Evolutionary conservation across 2,329 filamentous ascomycete genomes (phyloP).

Genomic region (Curvularia spicifera): DNA sequence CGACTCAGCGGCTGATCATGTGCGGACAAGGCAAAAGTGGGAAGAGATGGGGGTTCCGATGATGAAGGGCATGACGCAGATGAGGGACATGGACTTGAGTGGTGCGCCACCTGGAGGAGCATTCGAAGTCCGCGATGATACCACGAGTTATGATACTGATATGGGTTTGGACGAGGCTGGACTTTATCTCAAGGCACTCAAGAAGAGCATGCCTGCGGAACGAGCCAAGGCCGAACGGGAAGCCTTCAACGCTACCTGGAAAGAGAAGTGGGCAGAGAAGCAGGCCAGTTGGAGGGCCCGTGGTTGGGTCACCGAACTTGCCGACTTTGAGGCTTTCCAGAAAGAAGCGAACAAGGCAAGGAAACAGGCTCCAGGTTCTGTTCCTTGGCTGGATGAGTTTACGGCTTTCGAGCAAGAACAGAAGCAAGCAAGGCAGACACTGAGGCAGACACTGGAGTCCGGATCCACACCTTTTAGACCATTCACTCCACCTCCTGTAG

Average conservation of each 20-base stretch:
- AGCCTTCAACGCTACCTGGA: slow-evolving; percentile 12
- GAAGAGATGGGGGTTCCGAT: slow-evolving; percentile 80
- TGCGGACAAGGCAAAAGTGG: slow-evolving; percentile 81
- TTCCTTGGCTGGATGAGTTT: slow-evolving; percentile 11
- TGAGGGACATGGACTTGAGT: slow-evolving; percentile 27
- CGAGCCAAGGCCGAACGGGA: slow-evolving; percentile 4
- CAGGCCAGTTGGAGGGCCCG: slow-evolving; percentile 10
- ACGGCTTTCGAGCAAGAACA: slow-evolving; percentile 9
- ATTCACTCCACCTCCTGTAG: slow-evolving; percentile 30
- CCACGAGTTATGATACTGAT: slow-evolving; percentile 38
- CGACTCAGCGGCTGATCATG: slow-evolving; percentile 80
- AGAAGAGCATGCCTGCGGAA: slow-evolving; percentile 25
- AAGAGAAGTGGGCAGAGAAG: slow-evolving; percentile 14
- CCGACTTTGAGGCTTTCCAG: slow-evolving; percentile 5
- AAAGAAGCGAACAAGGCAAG: slow-evolving; percentile 4
- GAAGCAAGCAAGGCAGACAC: slow-evolving; percentile 12
- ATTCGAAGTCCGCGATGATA: slow-evolving; percentile 44
- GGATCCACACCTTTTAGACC: slow-evolving; percentile 27
- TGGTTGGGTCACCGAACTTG: slow-evolving; percentile 7
- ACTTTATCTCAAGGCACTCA: slow-evolving; percentile 34
- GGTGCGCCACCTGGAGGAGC: slow-evolving; percentile 28
- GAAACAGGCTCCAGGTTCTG: neutral
- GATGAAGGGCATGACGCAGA: slow-evolving; percentile 49
- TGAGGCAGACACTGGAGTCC: slow-evolving; percentile 14
- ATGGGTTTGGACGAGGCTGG: slow-evolving; percentile 38